A percentile compares a stretch with the other conserved stretches of the same genome.
Conservation (phyloP, 345 rosid genomes). For the Salix caprea region DNA sequence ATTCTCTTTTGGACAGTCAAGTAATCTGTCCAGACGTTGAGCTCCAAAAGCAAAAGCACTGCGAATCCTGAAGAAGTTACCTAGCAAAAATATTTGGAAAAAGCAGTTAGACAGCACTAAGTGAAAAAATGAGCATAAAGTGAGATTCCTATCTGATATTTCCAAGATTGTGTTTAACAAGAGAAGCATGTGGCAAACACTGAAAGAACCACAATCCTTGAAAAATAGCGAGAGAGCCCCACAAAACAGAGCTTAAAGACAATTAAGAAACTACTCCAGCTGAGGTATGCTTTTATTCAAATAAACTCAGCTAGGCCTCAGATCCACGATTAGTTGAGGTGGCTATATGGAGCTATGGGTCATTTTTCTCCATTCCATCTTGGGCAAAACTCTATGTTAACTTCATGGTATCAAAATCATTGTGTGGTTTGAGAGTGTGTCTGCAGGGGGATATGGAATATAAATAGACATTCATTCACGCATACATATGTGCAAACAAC, state of each 20-base stretch:
- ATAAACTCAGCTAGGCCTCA: neutral
- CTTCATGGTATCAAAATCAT: neutral
- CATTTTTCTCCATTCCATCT: no score
- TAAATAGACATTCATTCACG: neutral
- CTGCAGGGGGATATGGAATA: neutral
- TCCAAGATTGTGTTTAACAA: neutral
- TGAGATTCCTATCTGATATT: neutral
- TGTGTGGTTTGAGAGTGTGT: neutral
- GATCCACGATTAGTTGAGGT: neutral
- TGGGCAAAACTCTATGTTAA: neutral
- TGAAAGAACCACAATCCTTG: neutral
- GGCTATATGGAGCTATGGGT: no score
- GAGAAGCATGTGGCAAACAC: neutral
- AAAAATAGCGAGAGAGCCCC: neutral
- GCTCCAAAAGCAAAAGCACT: constrained; percentile 11
- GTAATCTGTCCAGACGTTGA: constrained; percentile 15
- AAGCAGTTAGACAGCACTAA: neutral
- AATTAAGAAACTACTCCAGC: neutral
- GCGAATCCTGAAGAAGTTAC: constrained; percentile 9
- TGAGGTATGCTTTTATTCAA: neutral
- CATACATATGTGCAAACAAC: neutral
- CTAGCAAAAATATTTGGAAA: neutral
- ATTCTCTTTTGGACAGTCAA: constrained; percentile 23
- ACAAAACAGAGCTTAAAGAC: neutral
- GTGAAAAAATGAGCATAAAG: neutral